phyloP scores from a whole-genome alignment of 2,329 filamentous ascomycete species.

The Aurifilum marmelostoma region DNA sequence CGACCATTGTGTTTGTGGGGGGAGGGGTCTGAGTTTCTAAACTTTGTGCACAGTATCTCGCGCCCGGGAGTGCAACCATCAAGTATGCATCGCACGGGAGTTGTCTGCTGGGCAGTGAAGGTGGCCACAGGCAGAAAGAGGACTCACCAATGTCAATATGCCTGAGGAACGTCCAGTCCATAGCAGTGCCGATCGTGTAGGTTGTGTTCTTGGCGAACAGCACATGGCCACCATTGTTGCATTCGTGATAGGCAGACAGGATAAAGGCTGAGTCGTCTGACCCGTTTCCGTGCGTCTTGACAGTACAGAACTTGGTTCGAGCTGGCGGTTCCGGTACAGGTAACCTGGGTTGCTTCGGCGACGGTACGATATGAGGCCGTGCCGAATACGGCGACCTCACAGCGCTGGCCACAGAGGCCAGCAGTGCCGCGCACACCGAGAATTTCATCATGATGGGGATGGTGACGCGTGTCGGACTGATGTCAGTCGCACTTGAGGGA shows the following conservation, averaged over 20 bases:
- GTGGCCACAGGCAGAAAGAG: neutral
- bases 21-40: too few species aligned
- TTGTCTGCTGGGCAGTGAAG: neutral
- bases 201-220: conserved; percentile 56
- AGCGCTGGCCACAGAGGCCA: conserved; percentile 30
- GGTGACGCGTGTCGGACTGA: neutral
- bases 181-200: conserved; percentile 64
- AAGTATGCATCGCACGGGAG: neutral
- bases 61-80: neutral
- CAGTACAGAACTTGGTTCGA: conserved; percentile 53
- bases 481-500: neutral
- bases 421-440: conserved; percentile 28
- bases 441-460: conserved; percentile 30
- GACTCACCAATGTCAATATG: conserved; percentile 60
- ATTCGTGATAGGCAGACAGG: conserved; percentile 54
- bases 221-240: conserved; percentile 63
- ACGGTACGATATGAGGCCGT: conserved; percentile 31
- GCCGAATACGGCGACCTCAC: conserved; percentile 28
- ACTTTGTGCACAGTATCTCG: neutral
- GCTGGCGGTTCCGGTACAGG: conserved; percentile 35
- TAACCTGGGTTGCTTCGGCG: conserved; percentile 33
- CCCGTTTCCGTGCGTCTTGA: conserved; percentile 56
- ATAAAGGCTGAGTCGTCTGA: conserved; percentile 42
- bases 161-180: conserved; percentile 65
- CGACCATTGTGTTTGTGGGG: too few species aligned